Conservation (phyloP, 2,329 filamentous ascomycete genomes). For the Pyricularia grisea region DNA sequence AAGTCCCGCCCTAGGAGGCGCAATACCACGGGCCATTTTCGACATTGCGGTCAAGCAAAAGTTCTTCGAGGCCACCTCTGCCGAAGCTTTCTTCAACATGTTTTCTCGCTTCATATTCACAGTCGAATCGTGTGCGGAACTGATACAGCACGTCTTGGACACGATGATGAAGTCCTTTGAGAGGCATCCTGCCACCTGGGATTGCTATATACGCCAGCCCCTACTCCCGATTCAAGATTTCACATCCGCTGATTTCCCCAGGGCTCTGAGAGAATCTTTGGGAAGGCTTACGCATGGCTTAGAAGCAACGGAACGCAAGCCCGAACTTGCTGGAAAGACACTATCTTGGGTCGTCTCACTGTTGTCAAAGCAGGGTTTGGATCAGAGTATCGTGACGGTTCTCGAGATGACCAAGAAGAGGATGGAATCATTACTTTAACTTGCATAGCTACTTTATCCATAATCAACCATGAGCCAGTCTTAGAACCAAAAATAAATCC, state of each 20-base stretch:
- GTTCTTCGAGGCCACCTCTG: slow-evolving; percentile 55
- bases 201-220: slow-evolving; percentile 63
- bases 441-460: neutral
- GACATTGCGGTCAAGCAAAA: slow-evolving; percentile 75
- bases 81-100: slow-evolving; percentile 71
- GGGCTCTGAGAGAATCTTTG: slow-evolving; percentile 57
- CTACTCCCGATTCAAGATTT: slow-evolving; percentile 48
- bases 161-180: slow-evolving; percentile 52
- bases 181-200: slow-evolving; percentile 51
- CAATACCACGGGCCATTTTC: slow-evolving; percentile 87
- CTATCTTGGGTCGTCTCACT: slow-evolving; percentile 45
- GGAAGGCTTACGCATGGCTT: slow-evolving; percentile 45
- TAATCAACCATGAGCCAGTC: neutral
- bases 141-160: slow-evolving; percentile 66
- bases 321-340: slow-evolving; percentile 37
- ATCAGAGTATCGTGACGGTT: slow-evolving; percentile 45
- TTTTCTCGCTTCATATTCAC: slow-evolving; percentile 57
- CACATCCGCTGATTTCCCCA: slow-evolving; percentile 29
- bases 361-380: slow-evolving; percentile 37
- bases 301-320: slow-evolving; percentile 36
- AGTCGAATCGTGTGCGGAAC: slow-evolving; percentile 52
- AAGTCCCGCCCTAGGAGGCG: slow-evolving; percentile 82
- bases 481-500: too few relatives aligned
- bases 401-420: slow-evolving; percentile 39
- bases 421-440: slow-evolving; percentile 14